Conservation (phyloP, 2,329 filamentous ascomycete genomes). For the Claviceps sorghi region DNA sequence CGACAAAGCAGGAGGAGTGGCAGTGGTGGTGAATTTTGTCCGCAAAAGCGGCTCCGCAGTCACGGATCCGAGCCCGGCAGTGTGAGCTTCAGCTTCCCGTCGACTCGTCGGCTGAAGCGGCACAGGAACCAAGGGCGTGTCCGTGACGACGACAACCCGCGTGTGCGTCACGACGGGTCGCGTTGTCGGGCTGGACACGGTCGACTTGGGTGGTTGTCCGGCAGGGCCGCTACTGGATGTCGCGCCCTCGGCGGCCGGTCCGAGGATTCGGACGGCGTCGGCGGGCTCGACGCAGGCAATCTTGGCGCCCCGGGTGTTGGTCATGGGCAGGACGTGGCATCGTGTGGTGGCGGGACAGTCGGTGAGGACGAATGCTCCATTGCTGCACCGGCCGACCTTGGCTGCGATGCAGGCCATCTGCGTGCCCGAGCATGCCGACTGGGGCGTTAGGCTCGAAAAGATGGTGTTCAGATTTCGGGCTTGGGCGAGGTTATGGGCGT, state of each 20-base stretch:
- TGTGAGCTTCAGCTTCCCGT: background rate
- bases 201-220: slow-evolving; percentile 1
- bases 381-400: slow-evolving; percentile 31
- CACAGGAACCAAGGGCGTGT: background rate
- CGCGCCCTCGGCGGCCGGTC: slow-evolving; percentile 9
- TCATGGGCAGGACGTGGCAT: slow-evolving; percentile 43
- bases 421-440: slow-evolving; percentile 30
- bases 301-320: slow-evolving; percentile 29
- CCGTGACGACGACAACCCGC: background rate
- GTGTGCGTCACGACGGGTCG: background rate
- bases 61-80: background rate
- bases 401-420: slow-evolving; percentile 40
- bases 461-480: slow-evolving; percentile 32
- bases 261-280: slow-evolving; percentile 29
- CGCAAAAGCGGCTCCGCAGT: background rate
- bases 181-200: background rate
- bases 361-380: slow-evolving; percentile 27
- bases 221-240: background rate
- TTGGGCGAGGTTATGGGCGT: slow-evolving; percentile 29
- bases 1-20: background rate
- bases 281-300: slow-evolving; percentile 31
- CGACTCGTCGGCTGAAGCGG: background rate
- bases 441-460: slow-evolving; percentile 28
- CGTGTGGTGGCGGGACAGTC: slow-evolving; percentile 21
- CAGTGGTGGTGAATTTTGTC: background rate